Evolutionary conservation across 306 rosid genomes (phyloP), one percentile per base, ranked within the genome.

Genomic region (Fagus sylvatica): DNA sequence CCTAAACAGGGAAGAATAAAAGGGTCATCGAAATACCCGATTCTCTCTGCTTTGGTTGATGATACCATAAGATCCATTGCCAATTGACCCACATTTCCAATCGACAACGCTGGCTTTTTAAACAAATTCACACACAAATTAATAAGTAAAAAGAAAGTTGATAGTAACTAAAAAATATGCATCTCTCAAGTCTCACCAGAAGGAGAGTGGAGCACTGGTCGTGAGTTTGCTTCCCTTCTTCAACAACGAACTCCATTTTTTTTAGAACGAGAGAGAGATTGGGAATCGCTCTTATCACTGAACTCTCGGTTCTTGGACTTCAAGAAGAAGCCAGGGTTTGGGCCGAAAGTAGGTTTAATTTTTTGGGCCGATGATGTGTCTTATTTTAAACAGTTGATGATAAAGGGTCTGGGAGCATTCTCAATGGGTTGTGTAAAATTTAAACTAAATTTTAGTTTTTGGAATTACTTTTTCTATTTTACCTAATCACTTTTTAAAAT

Each of bases 51-150:
- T 78, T 67, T 84, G 82, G 80, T 80, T 37, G 97, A 87, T 34
- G 95, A 87, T 73, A 90, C 84, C 74, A 94, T 68, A 74, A 94
- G 92, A 76, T 94, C 98, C 74, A 91, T 81, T 1, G 92, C 90
- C 40, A 94, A 74, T 78, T 92, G 98, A 62, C 98, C 98, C 81
- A 95, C 98, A 86, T 95, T 91, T 32, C 97, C 97, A 80, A 92
- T 91, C 6, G 98, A 95, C 69, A 95, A 66, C 7, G 97, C 97
- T 54, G 97, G 98, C 98, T 95, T 79, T 39, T 74, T 30, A 74
- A 59, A 54, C 17, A 59, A 33, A 74, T 2, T 11, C 56, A 71
- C 36, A n/a, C 9, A 7, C 17, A 59, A 11, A 57, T 43, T 16
- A 40, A 1, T 39, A 32, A 79, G 82, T 42, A n/a, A 80, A 79